phyloP scores from a whole-genome alignment of 2,329 filamentous ascomycete species.

The Fusarium nurragi region DNA sequence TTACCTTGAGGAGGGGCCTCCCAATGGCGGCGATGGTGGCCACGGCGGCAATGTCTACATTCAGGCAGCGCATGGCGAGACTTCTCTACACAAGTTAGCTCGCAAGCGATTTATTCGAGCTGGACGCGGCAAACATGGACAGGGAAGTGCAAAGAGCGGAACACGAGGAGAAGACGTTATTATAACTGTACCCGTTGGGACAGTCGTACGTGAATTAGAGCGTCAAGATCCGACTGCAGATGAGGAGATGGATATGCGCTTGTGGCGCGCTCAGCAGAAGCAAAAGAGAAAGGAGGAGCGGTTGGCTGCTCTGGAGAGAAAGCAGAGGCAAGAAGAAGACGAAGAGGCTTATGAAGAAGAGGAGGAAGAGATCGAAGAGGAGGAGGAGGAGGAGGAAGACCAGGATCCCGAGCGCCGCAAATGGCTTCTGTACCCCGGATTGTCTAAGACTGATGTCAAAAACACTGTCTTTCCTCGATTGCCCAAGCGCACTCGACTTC shows the following conservation, averaged over 20 bases:
- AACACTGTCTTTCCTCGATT: constrained; percentile 61
- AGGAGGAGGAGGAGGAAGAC: constrained; percentile 54
- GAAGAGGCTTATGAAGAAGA: constrained; percentile 31
- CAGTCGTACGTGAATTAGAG: constrained; percentile 84
- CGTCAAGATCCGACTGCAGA: constrained; percentile 80
- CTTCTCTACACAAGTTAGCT: constrained; percentile 90
- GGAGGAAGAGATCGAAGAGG: constrained; percentile 32
- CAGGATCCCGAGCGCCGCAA: constrained; percentile 69
- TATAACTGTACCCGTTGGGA: constrained; percentile 91
- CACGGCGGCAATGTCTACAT: constrained; percentile 93
- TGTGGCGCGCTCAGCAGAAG: constrained; percentile 49
- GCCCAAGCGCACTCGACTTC: constrained; percentile 61
- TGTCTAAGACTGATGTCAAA: constrained; percentile 74
- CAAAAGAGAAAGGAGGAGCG: constrained; percentile 45
- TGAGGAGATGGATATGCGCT: constrained; percentile 57
- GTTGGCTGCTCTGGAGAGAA: constrained; percentile 49
- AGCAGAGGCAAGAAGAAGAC: constrained; percentile 32
- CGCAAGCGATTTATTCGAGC: constrained; percentile 79
- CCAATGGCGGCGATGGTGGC: constrained; percentile 95
- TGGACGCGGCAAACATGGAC: constrained; percentile 78
- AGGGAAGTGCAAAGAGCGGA: constrained; percentile 77
- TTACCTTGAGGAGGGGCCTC: constrained; percentile 85
- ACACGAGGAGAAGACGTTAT: constrained; percentile 86
- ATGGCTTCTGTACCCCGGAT: constrained; percentile 87
- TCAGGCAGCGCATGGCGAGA: constrained; percentile 90